phyloP scores from a whole-genome alignment of 208 protist species.

The Lotmaria passim region DNA sequence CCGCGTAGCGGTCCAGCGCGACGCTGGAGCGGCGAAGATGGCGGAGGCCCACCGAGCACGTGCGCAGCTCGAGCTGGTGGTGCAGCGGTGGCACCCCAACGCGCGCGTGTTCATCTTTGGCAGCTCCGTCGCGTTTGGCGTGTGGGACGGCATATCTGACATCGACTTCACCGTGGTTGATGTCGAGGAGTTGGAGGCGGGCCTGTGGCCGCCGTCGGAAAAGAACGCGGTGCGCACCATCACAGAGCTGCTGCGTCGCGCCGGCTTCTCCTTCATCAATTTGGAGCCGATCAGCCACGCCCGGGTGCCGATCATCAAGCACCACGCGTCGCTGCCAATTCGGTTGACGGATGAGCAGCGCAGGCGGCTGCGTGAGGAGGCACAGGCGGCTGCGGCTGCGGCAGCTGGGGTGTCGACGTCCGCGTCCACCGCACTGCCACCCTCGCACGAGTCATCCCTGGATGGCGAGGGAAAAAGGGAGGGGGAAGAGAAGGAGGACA shows the following conservation, averaged over 20 bases:
- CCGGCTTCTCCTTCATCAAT: conserved; percentile 84
- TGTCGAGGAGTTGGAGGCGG: conserved; percentile 60
- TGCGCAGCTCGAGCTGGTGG: conserved; percentile 80
- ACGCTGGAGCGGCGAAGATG: conserved; percentile 80
- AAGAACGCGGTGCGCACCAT: conserved; percentile 83
- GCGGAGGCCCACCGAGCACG: conserved; percentile 78
- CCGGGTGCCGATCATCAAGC: conserved; percentile 91
- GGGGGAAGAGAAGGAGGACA: neutral
- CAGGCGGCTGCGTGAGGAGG: conserved; percentile 16
- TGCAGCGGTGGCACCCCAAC: conserved; percentile 75
- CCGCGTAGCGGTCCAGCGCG: conserved; percentile 59
- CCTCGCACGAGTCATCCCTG: no score
- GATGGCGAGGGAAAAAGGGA: neutral
- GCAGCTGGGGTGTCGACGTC: neutral
- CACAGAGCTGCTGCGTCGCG: conserved; percentile 82
- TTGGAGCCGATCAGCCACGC: conserved; percentile 87
- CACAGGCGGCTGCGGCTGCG: neutral
- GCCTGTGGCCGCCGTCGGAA: conserved; percentile 80
- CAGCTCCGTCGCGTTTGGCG: conserved; percentile 79
- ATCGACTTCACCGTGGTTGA: conserved; percentile 93
- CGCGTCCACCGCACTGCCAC: no score
- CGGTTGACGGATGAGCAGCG: conserved; percentile 35
- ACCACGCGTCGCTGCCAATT: conserved; percentile 86
- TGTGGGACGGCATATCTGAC: conserved; percentile 89
- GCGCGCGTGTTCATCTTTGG: conserved; percentile 88